Percentiles rank a stretch among this genome's conserved stretches.
phyloP scores from a whole-genome alignment of 108 stramenopile species.

The Pinguiococcus pyrenoidosus region DNA sequence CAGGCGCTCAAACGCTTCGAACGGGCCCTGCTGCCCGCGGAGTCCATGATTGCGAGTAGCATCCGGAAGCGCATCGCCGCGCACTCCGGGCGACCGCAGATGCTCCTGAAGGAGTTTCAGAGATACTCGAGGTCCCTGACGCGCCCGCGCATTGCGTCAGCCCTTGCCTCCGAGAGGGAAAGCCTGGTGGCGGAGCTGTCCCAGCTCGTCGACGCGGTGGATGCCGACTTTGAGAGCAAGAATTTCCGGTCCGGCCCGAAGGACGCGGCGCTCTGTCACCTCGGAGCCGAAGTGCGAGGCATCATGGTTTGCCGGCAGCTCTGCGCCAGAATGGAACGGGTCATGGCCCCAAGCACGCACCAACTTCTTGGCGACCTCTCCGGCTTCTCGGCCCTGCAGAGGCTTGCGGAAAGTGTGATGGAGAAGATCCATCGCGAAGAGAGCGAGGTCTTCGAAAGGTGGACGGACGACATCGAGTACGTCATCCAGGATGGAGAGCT shows the following conservation, averaged over 20 bases:
- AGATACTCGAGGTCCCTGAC: constrained; percentile 3
- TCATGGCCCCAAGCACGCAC: not conserved
- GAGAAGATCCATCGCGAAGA: constrained; percentile 9
- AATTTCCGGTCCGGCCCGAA: not conserved
- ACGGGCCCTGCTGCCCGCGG: constrained; percentile 25
- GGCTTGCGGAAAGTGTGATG: constrained; percentile 4
- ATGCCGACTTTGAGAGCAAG: not conserved
- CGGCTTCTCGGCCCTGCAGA: constrained; percentile 3
- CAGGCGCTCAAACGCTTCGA: constrained; percentile 23
- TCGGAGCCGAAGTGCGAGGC: not conserved
- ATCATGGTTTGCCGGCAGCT: constrained; percentile 24
- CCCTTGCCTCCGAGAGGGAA: constrained; percentile 25
- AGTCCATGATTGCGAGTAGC: not conserved
- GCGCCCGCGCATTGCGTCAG: not conserved
- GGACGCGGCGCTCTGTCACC: too few species aligned
- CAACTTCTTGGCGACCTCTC: constrained; percentile 6
- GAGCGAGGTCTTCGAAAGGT: constrained; percentile 5
- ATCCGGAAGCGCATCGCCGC: constrained; percentile 3
- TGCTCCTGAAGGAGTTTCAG: constrained; percentile 29
- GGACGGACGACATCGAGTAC: constrained; percentile 13
- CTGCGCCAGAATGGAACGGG: constrained; percentile 8
- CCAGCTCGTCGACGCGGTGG: constrained; percentile 9
- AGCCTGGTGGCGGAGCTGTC: constrained; percentile 26
- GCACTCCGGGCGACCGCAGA: constrained; percentile 19
- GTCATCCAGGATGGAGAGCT: constrained; percentile 10